These are phyloP conservation scores for Arthrobotrys sphaeroides DNA, from an alignment of 2,329 filamentous ascomycete species.

Conservation along the genomic window DNA sequence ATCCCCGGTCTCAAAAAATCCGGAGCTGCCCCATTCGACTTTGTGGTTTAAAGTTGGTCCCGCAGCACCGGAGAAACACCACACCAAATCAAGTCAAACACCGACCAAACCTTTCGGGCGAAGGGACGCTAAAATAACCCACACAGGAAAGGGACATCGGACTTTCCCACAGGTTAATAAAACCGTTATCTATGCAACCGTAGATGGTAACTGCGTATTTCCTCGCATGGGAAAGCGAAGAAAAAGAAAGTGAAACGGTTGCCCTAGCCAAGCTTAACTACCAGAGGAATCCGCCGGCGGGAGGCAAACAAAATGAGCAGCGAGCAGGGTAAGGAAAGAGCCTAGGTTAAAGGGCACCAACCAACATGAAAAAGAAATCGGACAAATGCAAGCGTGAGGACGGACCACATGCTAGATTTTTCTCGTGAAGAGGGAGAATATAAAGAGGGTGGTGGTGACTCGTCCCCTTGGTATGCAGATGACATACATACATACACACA, in stretches of 20 bases:
- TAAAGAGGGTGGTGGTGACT: conserved; percentile 7
- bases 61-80: conserved; percentile 14
- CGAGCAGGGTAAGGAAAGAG: background rate
- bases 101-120: conserved; percentile 15
- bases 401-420: conserved; percentile 35
- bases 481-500: too few species aligned
- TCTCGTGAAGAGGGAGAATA: background rate
- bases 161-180: background rate
- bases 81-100: background rate
- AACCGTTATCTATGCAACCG: too few species aligned
- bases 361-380: conserved; percentile 3
- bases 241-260: background rate
- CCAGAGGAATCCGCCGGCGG: too few species aligned
- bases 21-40: too few species aligned
- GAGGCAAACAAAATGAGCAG: background rate
- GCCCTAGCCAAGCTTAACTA: too few species aligned
- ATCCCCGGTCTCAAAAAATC: too few species aligned
- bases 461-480: background rate
- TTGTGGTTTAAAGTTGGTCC: background rate
- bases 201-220: too few species aligned
- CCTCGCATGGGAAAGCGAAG: too few species aligned
- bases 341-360: conserved; percentile 6
- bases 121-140: conserved; percentile 8
- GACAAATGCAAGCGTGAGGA: conserved; percentile 52
- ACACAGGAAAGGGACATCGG: background rate